Base-by-base conservation (phyloP, 371 early-diverging fungal genomes). In the Circinella minor region DNA sequence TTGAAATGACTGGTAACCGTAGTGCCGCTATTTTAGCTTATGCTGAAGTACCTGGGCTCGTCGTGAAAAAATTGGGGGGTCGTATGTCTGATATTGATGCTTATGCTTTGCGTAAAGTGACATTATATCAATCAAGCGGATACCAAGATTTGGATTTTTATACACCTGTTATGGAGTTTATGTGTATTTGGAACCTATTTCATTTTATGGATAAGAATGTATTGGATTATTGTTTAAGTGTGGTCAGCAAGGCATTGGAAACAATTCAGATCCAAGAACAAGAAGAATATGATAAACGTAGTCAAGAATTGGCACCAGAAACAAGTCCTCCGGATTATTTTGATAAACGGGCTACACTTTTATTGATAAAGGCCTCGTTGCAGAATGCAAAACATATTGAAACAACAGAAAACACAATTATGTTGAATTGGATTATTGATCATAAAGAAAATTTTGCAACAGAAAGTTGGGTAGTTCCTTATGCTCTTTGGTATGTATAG, bases 391-490 rank as follows among this genome's bases (percentile, higher is more conserved):
- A 78, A 0, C 77, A 77, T 1, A 46, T 66, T 1, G 60, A 71
- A 10, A 67, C 66, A 13, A 75, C 77, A 10, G 74, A 68, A 6
- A 76, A 74, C 3, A 66, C 77, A 11, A 74, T 81, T 55, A 62
- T 70, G 7, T 73, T 88, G 60, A 84, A 82, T 51, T 89, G 90
- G 90, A 79, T 89, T 27, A 49, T 87, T 36, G 90, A 88, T 38
- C 83, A 86, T 63, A 74, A 78, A 15, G 75, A 79, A 7, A 79
- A 72, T 46, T 81, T 84, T 39, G 43, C 47, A 6, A 73, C 77
- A 4, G 88, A 89, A 54, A 82, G 81, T 9, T 89, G 88, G 87
- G 79, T 84, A 1, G 78, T 86, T 0, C 90, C 90, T 8, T 89
- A 83, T 71, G 87, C 88, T 0, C 77, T 80, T 43, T 89, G 88